phyloP scores from a whole-genome alignment of 2,329 filamentous ascomycete species.

The Hymenoscyphus fructigenus region DNA sequence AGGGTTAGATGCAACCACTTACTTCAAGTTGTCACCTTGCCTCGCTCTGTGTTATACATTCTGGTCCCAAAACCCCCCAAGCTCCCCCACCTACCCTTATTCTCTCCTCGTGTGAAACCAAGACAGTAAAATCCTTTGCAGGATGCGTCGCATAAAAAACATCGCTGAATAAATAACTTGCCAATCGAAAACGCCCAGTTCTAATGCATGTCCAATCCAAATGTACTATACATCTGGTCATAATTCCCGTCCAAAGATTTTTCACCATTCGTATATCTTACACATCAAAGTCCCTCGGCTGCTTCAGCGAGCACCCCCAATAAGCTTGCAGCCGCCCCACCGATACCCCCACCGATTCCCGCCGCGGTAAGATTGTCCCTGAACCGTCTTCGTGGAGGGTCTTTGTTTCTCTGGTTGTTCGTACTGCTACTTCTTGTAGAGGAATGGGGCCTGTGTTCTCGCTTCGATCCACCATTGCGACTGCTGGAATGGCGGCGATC shows the following conservation, averaged over 20 bases:
- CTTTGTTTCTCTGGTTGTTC: constrained; percentile 12
- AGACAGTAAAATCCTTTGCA: background rate
- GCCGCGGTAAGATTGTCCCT: constrained; percentile 57
- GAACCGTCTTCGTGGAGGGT: constrained; percentile 42
- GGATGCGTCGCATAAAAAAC: background rate
- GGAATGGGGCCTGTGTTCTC: constrained; percentile 8
- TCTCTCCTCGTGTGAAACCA: background rate
- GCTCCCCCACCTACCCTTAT: background rate
- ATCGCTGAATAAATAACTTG: background rate
- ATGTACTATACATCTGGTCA: background rate
- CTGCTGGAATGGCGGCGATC: background rate
- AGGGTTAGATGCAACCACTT: background rate
- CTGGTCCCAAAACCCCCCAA: background rate
- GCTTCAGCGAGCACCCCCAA: constrained; percentile 59
- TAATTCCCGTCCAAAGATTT: background rate
- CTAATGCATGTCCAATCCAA: background rate
- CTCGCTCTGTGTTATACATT: background rate
- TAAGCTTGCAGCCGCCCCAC: constrained; percentile 59
- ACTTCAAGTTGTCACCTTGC: background rate
- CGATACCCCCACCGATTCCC: constrained; percentile 53
- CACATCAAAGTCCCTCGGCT: constrained; percentile 38
- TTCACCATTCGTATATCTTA: constrained; percentile 10
- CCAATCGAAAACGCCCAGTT: background rate
- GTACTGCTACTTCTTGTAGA: constrained; percentile 12
- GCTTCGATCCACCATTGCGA: background rate